Evolutionary conservation across 176 grass and related monocot genomes (phyloP), one percentile per base, ranked within the genome.

Genomic region (Triticum urartu): DNA sequence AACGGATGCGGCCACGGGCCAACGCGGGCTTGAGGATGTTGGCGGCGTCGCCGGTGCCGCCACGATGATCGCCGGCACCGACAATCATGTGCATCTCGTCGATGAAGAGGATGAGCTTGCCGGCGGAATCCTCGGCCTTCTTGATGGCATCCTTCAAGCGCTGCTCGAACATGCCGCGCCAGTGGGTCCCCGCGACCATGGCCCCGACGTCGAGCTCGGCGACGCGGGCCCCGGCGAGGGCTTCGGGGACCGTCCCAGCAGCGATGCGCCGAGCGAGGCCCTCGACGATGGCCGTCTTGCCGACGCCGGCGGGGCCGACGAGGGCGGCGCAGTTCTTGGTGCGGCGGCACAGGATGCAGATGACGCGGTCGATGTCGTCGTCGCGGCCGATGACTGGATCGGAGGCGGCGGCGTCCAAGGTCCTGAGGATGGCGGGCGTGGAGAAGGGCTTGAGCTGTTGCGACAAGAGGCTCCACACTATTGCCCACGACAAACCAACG

Each of bases 331-430:
- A 68, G 64, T 68, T 68, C 30, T 68, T 68, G 28, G 28, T 34
- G 2, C 64, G 64, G 6, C 64, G 64, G 14, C 64, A 68, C 5
- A 68, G 64, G 13, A 68, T 68, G 64, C 64, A 68, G 64, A 68
- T 17, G 14, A 68, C 2, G 13, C 30, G 64, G 30, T 68, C 6
- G 6, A 68, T 68, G 14, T 68, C 28, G 14, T 34, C 30, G 28
- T 34, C 64, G 6, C 30, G 70, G 50, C 90, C 90, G 28, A 79
- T 83, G 35, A 92, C 87, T 0, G 87, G 90, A 48, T 86, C 90
- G 20, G 61, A 67, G 8, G 21, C 14, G 14, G 8, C 75, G 22
- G 82, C 85, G 64, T 34, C 64, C 28, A 68, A 33, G 64, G 12
- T 64, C 10, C 4, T 26, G 61, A 64, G 22, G 21, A 54, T 17